Evolutionary conservation across 108 stramenopile genomes (phyloP).

Genomic region (Hondaea fermentalgiana): DNA sequence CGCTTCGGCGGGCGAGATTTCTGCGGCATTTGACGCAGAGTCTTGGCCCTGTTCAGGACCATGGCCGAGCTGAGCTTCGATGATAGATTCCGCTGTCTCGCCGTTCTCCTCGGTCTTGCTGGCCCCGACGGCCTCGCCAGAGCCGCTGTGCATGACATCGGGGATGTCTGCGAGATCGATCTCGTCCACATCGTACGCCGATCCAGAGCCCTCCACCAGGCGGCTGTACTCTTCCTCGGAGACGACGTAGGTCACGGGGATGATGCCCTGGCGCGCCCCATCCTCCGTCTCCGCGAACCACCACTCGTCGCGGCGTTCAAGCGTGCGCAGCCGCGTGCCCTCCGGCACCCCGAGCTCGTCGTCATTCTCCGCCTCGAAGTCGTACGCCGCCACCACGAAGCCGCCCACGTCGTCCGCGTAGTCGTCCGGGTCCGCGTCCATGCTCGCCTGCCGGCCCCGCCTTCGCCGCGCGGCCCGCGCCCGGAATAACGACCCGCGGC

Average conservation of each 20-base stretch:
- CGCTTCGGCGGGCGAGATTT: too few species aligned
- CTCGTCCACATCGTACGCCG: background rate
- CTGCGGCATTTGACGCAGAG: too few species aligned
- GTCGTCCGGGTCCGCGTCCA: too few species aligned
- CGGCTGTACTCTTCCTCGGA: background rate
- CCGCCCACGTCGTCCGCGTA: background rate
- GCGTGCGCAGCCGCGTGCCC: background rate
- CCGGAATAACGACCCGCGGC: too few species aligned
- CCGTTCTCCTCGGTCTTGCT: background rate
- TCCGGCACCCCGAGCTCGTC: background rate
- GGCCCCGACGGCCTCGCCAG: background rate
- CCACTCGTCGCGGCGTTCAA: conserved; percentile 5
- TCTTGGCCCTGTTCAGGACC: too few species aligned
- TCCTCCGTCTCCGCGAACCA: background rate
- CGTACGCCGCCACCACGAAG: background rate
- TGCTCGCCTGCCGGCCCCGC: too few species aligned
- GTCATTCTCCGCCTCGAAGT: background rate
- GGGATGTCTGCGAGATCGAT: background rate
- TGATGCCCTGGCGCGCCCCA: background rate
- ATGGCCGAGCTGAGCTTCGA: too few species aligned
- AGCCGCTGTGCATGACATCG: background rate
- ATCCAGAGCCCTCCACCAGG: background rate
- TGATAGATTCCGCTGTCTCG: background rate
- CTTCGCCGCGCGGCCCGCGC: too few species aligned
- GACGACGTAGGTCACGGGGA: background rate